phyloP scores from a whole-genome alignment of 768 basidiomycete genomes.

The Sarcomyxa edulis region DNA sequence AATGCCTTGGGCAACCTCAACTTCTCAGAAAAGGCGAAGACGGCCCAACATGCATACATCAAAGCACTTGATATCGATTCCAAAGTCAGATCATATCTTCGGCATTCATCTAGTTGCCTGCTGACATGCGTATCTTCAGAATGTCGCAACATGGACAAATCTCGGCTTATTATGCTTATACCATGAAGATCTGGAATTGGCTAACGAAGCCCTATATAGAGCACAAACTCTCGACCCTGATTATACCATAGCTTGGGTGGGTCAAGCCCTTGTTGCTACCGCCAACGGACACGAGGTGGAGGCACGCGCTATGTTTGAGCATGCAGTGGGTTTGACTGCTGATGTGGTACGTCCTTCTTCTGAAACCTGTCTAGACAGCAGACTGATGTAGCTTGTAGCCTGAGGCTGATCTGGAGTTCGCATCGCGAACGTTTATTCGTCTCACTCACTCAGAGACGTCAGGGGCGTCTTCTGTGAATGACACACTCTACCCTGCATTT shows the following conservation, averaged over 20 bases:
- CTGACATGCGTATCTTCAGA: too few relatives aligned
- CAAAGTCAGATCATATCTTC: constrained; percentile 45
- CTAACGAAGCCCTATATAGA: constrained; percentile 79
- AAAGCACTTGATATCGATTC: constrained; percentile 80
- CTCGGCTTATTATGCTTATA: constrained; percentile 84
- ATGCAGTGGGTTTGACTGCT: constrained; percentile 58
- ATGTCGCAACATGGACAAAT: constrained; percentile 76
- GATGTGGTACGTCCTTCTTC: constrained; percentile 43
- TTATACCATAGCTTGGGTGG: constrained; percentile 84
- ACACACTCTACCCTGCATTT: constrained; percentile 68
- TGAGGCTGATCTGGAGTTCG: constrained; percentile 75
- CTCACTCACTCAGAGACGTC: constrained; percentile 16
- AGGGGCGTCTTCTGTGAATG: constrained; percentile 19
- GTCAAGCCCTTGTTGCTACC: constrained; percentile 72
- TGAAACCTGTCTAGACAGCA: not conserved
- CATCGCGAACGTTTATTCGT: constrained; percentile 49
- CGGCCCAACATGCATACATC: constrained; percentile 90
- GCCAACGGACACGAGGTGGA: constrained; percentile 53
- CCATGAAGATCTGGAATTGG: constrained; percentile 74
- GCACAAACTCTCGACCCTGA: constrained; percentile 94
- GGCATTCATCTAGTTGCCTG: constrained; percentile 5
- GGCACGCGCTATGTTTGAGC: constrained; percentile 64
- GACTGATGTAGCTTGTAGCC: constrained; percentile 41
- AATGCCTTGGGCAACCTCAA: constrained; percentile 71
- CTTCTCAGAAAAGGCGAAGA: constrained; percentile 60